phyloP scores from a whole-genome alignment of 257 asterid species.

The Solanum pinnatisectum region DNA sequence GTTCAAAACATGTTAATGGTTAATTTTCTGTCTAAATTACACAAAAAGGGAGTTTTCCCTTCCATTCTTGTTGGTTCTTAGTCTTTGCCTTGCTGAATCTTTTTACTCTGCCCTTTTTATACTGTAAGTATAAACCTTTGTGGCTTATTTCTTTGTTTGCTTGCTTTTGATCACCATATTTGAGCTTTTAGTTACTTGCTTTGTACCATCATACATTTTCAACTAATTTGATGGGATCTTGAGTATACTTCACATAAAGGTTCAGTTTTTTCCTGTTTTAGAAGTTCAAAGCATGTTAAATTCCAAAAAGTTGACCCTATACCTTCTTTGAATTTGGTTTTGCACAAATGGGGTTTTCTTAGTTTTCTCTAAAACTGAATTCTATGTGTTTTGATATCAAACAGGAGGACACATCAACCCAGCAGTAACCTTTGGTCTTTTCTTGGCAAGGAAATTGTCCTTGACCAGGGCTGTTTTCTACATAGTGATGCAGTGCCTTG shows the following conservation, averaged over 20 bases:
- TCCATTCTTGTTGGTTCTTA: neutral
- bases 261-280: neutral
- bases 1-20: neutral
- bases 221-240: neutral
- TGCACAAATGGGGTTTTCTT: no score
- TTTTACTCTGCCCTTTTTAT: neutral
- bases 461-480: conserved; percentile 50
- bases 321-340: neutral
- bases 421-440: conserved; percentile 60
- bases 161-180: neutral
- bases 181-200: neutral
- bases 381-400: neutral
- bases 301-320: no score
- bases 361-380: neutral
- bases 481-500: conserved; percentile 65
- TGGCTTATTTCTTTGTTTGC: neutral
- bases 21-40: neutral
- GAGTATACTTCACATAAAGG: neutral
- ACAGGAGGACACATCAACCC: conserved; percentile 77
- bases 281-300: neutral
- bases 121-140: neutral
- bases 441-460: conserved; percentile 59
- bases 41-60: neutral
- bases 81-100: neutral
- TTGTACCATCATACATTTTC: neutral